Evolutionary conservation across 139 green algal species (phyloP).

Genomic region (Asterochloris erici): DNA sequence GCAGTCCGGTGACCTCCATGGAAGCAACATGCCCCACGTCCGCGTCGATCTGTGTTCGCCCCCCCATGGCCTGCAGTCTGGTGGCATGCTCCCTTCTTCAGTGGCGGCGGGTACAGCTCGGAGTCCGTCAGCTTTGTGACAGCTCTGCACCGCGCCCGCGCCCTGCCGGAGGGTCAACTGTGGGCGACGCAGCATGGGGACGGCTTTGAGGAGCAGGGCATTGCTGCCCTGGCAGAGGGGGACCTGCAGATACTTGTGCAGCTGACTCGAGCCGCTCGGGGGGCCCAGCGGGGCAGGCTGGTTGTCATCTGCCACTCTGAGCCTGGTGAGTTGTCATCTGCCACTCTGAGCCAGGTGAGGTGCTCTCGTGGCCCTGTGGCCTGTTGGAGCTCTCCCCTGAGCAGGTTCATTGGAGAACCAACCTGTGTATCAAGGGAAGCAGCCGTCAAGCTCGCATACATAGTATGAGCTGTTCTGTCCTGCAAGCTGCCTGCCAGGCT

Average conservation of each 20-base stretch:
- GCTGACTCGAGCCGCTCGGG: neutral
- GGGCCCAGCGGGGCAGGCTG: neutral
- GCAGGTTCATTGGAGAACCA: neutral
- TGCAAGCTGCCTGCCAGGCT: neutral
- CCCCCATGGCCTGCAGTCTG: slow-evolving; percentile 4
- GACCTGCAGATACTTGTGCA: neutral
- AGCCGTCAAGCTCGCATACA: neutral
- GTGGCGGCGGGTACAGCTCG: slow-evolving; percentile 24
- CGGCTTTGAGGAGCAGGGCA: neutral
- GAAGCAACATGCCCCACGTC: too few relatives aligned
- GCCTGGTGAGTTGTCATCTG: slow-evolving; percentile 1
- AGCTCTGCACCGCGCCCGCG: neutral
- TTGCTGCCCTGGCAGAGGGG: neutral
- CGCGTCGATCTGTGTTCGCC: too few relatives aligned
- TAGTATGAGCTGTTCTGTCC: neutral
- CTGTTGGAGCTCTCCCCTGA: neutral
- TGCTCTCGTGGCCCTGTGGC: neutral
- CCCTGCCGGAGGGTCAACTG: neutral
- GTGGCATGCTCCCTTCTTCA: slow-evolving; percentile 29
- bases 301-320: slow-evolving; percentile 19
- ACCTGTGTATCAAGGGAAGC: neutral
- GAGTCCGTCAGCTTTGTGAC: slow-evolving; percentile 15
- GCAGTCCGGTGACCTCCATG: too few relatives aligned
- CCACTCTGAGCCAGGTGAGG: neutral
- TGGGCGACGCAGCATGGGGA: slow-evolving; percentile 25